A percentile compares a stretch with the other conserved stretches of the same genome.
phyloP scores from a whole-genome alignment of 371 early-diverging fungal species.

The Mortierella sp. region DNA sequence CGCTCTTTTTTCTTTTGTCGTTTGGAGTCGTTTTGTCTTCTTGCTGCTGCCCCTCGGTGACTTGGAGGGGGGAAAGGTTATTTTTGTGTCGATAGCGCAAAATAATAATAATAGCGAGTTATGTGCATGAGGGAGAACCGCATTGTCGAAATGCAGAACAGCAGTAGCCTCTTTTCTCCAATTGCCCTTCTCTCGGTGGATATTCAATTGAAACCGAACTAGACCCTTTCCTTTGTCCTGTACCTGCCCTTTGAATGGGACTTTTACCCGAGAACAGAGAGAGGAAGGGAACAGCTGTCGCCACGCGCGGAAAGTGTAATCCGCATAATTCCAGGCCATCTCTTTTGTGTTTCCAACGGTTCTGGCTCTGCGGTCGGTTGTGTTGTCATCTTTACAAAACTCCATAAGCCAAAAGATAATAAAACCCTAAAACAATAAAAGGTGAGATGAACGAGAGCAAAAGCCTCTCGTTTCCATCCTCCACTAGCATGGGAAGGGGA shows the following conservation, averaged over 20 bases:
- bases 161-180: background rate
- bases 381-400: background rate
- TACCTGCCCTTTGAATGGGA: background rate
- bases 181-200: background rate
- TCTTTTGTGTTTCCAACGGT: background rate
- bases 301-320: background rate
- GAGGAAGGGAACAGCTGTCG: background rate
- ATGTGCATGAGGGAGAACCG: background rate
- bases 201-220: background rate
- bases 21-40: background rate
- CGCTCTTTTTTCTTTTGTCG: background rate
- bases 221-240: background rate
- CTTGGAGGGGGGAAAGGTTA: background rate
- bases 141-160: background rate
- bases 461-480: background rate
- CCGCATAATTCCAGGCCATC: background rate
- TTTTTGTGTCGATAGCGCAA: background rate
- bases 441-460: background rate
- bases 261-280: background rate
- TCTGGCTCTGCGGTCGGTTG: background rate
- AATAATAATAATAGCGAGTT: background rate
- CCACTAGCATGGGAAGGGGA: background rate
- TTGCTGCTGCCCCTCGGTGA: background rate
- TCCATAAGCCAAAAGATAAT: background rate
- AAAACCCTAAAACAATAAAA: slow-evolving; percentile 4